Conservation (phyloP, 768 basidiomycete genomes). For the Xerocomellus intermedius region DNA sequence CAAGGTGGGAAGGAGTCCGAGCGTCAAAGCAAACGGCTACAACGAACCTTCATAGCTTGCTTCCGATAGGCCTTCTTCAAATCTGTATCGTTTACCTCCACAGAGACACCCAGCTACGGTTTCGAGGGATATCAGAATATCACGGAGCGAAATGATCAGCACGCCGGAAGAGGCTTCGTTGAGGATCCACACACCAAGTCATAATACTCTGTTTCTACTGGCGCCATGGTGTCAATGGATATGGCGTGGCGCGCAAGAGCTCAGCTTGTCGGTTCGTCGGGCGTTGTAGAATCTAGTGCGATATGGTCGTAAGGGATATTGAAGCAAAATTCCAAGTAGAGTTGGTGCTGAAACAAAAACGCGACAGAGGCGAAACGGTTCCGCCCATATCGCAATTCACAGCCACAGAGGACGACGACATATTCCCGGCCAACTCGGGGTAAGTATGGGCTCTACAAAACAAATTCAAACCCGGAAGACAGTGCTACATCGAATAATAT, state of each 20-base stretch:
- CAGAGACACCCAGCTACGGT: slow-evolving; percentile 62
- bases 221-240: slow-evolving; percentile 54
- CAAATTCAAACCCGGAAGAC: slow-evolving; percentile 5
- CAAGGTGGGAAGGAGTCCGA: neutral
- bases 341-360: slow-evolving; percentile 7
- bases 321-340: neutral
- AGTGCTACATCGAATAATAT: slow-evolving; percentile 35
- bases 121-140: neutral
- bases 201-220: slow-evolving; percentile 89
- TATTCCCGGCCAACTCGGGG: slow-evolving; percentile 2
- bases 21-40: neutral
- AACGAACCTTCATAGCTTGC: slow-evolving; percentile 84
- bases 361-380: neutral
- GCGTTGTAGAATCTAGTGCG: slow-evolving; percentile 5
- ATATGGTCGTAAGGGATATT: slow-evolving; percentile 1
- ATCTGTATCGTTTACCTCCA: slow-evolving; percentile 74
- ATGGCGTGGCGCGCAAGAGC: neutral
- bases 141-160: slow-evolving; percentile 1
- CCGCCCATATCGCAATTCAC: slow-evolving; percentile 15
- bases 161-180: neutral
- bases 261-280: neutral
- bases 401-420: slow-evolving; percentile 30
- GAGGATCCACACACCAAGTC: slow-evolving; percentile 56
- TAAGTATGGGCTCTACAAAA: neutral
- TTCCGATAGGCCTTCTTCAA: slow-evolving; percentile 96